These are phyloP conservation scores for Leccinum angustisporum DNA, from an alignment of 1,284 basidiomycete genomes.

Conservation along the genomic window DNA sequence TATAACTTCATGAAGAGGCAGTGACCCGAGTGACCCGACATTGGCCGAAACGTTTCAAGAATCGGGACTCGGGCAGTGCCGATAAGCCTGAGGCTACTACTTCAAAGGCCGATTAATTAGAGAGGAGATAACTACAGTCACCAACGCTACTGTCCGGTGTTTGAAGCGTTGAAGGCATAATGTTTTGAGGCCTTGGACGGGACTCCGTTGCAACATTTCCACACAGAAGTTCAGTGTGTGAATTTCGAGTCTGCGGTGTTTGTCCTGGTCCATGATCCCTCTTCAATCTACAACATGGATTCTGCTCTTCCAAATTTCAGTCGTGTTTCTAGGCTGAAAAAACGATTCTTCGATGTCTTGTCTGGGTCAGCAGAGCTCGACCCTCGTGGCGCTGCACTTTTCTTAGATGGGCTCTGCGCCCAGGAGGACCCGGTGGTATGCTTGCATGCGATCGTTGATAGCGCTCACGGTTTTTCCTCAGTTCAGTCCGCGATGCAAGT, in stretches of 20 bases:
- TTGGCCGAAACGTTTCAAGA: no score
- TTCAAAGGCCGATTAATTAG: no score
- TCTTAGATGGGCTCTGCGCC: conserved; percentile 7
- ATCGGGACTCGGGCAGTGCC: no score
- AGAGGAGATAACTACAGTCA: no score
- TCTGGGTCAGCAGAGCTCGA: conserved; percentile 10
- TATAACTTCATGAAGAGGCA: no score
- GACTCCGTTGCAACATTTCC: no score
- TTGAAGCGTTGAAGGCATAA: no score
- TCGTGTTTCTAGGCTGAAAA: conserved; percentile 1
- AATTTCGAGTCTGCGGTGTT: background rate
- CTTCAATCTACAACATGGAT: background rate
- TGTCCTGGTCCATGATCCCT: no score
- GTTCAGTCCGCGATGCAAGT: conserved; percentile 15
- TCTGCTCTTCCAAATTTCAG: background rate
- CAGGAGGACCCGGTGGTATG: conserved; percentile 16
- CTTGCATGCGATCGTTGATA: conserved; percentile 12
- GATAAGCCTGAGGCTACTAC: no score
- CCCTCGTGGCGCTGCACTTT: conserved; percentile 27
- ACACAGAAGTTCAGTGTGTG: background rate
- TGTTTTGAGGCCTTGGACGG: no score
- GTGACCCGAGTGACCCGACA: no score
- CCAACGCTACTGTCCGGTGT: no score
- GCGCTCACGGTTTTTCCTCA: conserved; percentile 15
- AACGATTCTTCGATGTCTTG: conserved; percentile 14